Evolutionary conservation across 1,284 basidiomycete species (phyloP), one percentile per base, ranked within the genome.

Genomic region (Marasmius sp.): DNA sequence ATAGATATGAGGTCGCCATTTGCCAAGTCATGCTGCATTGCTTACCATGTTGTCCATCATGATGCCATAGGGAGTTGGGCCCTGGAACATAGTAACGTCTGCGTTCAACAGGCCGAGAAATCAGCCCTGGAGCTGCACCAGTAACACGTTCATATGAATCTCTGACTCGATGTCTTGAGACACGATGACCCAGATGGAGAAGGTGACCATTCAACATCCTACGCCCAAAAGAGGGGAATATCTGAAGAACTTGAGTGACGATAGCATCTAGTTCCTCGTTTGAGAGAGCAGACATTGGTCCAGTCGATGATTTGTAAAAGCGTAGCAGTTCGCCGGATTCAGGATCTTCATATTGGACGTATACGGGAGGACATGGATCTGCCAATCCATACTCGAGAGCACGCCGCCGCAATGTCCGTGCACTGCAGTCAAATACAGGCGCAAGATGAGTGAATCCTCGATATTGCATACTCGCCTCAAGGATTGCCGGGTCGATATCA

Each of bases 41-140:
- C 65, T 56, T 50, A 74, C 73, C 73, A 63, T 74, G 74, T 43
- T 75, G 72, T 0, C 74, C 72, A 66, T 75, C 74, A 56, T 75
- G 74, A 59, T 75, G 75, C 65, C 67, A 70, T 6, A 76, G 65
- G 2, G 73, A 69, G 47, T 75, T 73, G 4, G 72, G 70, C 3
- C 74, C 73, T 6, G 73, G 58, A 1, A 76, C 75, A 1, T 57
- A 34, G 59, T 76, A 76, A 1, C 49, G 55, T n/a, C 66, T 51
- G 6, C 68, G 45, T 4, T 53, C 47, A 3, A 57, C 47, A 6
- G 38, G 22, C 6, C 52, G 41, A 34, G 45, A 48, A 11, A 50
- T 20, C 1, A 50, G 11, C 27, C 18, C 37, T n/a, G 36, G 16
- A 36, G 48, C 60, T 39, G 10, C 27, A 50, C 61, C 62, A 59